Percentiles rank a stretch among this genome's conserved stretches.
Evolutionary conservation across 1,139 yeast genomes (phyloP).

Genomic region (Pichia sp.): DNA sequence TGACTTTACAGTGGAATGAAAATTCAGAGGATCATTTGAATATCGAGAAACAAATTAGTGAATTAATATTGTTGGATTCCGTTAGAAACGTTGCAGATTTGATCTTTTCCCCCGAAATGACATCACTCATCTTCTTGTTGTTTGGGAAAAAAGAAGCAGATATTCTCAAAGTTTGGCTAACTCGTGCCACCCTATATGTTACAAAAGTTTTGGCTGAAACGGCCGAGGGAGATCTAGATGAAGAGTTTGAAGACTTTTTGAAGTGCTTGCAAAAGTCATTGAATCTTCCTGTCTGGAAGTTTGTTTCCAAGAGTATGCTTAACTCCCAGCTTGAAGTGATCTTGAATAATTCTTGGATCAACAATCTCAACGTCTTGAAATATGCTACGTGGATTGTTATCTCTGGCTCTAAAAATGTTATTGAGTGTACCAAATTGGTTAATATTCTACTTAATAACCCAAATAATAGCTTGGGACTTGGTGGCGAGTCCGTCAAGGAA

Average conservation of each 20-base stretch:
- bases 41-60: neutral
- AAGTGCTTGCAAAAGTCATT: conserved; percentile 32
- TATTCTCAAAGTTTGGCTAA: conserved; percentile 37
- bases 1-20: neutral
- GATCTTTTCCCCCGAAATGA: conserved; percentile 29
- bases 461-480: conserved; percentile 30
- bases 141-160: neutral
- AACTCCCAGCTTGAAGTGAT: conserved; percentile 70
- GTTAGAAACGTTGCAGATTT: conserved; percentile 27
- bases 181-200: conserved; percentile 51
- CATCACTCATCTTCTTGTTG: conserved; percentile 14
- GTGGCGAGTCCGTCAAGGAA: neutral
- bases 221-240: conserved; percentile 19
- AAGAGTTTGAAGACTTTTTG: conserved; percentile 29
- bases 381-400: conserved; percentile 39
- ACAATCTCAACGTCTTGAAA: conserved; percentile 38
- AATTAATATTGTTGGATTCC: conserved; percentile 10
- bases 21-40: neutral
- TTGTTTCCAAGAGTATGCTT: conserved; percentile 45
- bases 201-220: conserved; percentile 63
- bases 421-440: conserved; percentile 52
- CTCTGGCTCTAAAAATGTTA: conserved; percentile 35
- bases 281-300: conserved; percentile 39
- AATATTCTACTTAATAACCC: conserved; percentile 61
- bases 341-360: conserved; percentile 47